Base-by-base conservation (phyloP, 2,329 filamentous ascomycete genomes). In the Ilyonectria sp. region DNA sequence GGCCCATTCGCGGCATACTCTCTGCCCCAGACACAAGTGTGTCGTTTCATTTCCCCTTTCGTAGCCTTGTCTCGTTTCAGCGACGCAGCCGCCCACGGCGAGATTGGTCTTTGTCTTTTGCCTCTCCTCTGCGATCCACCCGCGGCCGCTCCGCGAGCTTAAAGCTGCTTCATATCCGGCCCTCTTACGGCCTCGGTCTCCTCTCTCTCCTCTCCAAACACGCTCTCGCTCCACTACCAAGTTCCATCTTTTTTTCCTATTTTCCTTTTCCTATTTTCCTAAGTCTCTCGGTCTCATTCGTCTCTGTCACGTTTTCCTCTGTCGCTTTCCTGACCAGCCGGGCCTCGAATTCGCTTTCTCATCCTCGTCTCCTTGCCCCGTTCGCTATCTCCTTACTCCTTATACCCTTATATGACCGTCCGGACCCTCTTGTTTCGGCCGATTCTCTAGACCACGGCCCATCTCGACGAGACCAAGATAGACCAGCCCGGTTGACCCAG, bases 1-100 rank as follows among this genome's bases (percentile, higher is more conserved):
- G 78, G 79, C 79, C 80, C 78, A 73, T 83, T 78, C 70, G 69
- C 75, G 69, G 72, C 74, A 78, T 74, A 80, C 81, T 79, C 77
- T 78, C 75, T 77, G 74, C 73, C 84, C 85, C 79, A 82, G 85
- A 88, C 79, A 88, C 86, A 83, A 79, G 69, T 79, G 77, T 77
- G 74, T 71, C 76, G 86, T 89, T 89, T 89, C 86, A 88, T 82
- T 79, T 78, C 79, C 76, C 70, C 70, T 77, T 71, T 58, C 58
- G 64, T 53, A 71, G 56, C 54, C 50, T 59, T 68, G 60, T 69
- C 70, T 71, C 67, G 77, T 79, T 79, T 80, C 78, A 79, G 69
- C 73, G 54, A 17, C 53, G 69, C 69, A 75, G 62, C 71, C 76
- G 74, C 76, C 76, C 68, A 72, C 17, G 64, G 70, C 73, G 74